phyloP scores from a whole-genome alignment of 2,329 filamentous ascomycete genomes.

The Periconia sp. region DNA sequence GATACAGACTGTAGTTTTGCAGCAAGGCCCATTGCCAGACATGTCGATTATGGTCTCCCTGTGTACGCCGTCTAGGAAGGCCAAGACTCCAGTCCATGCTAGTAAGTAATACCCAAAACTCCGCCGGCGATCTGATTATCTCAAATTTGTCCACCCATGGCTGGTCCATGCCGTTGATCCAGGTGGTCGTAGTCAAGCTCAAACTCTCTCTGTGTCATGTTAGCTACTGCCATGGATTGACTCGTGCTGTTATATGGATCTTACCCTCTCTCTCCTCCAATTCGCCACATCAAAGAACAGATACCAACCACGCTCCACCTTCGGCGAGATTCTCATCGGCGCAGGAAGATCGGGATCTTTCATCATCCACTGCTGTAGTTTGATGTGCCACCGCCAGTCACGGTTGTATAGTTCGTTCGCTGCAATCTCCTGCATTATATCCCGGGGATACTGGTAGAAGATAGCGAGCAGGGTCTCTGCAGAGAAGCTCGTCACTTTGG shows the following conservation, averaged over 20 bases:
- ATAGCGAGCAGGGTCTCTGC: conserved; percentile 73
- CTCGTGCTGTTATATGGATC: conserved; percentile 3
- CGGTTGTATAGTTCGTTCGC: conserved; percentile 64
- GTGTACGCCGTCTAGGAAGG: neutral
- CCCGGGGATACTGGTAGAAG: conserved; percentile 71
- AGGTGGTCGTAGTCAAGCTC: conserved; percentile 60
- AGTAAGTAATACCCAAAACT: neutral
- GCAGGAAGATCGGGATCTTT: conserved; percentile 55
- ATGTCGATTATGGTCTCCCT: neutral
- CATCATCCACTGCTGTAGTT: conserved; percentile 61
- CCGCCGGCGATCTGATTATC: neutral
- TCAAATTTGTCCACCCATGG: conserved; percentile 37
- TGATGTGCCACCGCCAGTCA: conserved; percentile 62
- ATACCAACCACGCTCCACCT: conserved; percentile 59
- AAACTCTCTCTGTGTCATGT: conserved; percentile 52
- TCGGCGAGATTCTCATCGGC: conserved; percentile 53
- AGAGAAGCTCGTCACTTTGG: conserved; percentile 64
- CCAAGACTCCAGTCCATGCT: conserved; percentile 1
- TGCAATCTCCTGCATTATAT: conserved; percentile 70
- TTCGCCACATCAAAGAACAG: conserved; percentile 61
- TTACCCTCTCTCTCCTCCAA: conserved; percentile 59
- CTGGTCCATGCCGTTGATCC: conserved; percentile 51
- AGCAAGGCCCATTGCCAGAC: too few species aligned
- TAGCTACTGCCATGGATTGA: conserved; percentile 15
- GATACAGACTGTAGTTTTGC: too few species aligned